A percentile compares a stretch with the other conserved stretches of the same genome.
Evolutionary conservation across 768 basidiomycete species (phyloP).

Genomic region (Agaricus sinodeliciosus): DNA sequence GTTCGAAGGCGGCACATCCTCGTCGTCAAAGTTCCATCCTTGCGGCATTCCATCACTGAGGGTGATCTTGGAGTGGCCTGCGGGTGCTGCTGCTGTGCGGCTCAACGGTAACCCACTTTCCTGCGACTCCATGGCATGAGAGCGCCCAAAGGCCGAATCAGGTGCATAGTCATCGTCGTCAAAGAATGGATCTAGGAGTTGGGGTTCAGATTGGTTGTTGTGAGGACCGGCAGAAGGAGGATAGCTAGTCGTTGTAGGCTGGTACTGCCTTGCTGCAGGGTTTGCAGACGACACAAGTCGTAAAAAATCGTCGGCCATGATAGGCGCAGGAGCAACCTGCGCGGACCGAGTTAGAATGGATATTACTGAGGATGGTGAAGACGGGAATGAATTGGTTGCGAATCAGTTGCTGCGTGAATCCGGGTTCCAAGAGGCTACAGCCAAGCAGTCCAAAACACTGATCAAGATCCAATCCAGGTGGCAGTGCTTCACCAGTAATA

Average conservation of each 20-base stretch:
- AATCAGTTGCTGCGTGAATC: conserved; percentile 3
- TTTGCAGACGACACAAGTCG: conserved; percentile 68
- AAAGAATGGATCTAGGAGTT: conserved; percentile 80
- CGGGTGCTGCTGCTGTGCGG: conserved; percentile 52
- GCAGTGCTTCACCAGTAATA: background rate
- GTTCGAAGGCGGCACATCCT: conserved; percentile 38
- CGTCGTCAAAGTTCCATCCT: conserved; percentile 73
- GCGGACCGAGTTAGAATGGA: conserved; percentile 6
- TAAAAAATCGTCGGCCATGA: conserved; percentile 69
- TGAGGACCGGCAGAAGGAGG: conserved; percentile 44
- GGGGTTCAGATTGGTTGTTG: conserved; percentile 33
- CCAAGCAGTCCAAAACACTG: conserved; percentile 12
- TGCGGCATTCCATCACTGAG: conserved; percentile 44
- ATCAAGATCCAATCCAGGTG: background rate
- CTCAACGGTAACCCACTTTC: conserved; percentile 56
- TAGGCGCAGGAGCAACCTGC: conserved; percentile 3
- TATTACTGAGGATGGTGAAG: background rate
- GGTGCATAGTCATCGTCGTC: conserved; percentile 74
- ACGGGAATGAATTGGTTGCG: background rate
- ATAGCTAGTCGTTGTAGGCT: conserved; percentile 41
- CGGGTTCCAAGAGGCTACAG: conserved; percentile 2
- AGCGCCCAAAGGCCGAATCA: conserved; percentile 60
- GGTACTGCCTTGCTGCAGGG: conserved; percentile 49
- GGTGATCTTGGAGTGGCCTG: conserved; percentile 46
- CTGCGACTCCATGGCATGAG: conserved; percentile 42